Conservation (phyloP, 345 rosid genomes). For the Citrus inodora region DNA sequence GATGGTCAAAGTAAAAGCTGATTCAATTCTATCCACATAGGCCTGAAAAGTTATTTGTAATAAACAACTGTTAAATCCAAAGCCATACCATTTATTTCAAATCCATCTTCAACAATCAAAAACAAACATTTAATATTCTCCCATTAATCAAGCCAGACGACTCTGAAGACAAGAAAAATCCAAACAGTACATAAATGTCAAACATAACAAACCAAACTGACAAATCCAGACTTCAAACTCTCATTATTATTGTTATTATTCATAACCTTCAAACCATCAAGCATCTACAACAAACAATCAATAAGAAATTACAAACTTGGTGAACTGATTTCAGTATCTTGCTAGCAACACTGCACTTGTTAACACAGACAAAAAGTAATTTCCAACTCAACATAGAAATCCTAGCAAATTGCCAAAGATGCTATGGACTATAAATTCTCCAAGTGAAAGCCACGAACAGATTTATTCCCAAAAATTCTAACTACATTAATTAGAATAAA, state of each 20-base stretch:
- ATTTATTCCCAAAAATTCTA: background rate
- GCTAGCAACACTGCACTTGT: background rate
- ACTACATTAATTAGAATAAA: background rate
- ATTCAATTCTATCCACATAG: background rate
- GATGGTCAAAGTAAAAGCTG: conserved; percentile 7
- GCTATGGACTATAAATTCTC: background rate
- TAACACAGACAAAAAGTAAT: background rate
- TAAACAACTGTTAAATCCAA: background rate
- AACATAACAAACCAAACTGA: background rate
- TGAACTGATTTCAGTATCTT: background rate
- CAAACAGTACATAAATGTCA: background rate
- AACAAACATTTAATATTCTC: background rate
- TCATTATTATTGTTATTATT: background rate
- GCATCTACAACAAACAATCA: background rate
- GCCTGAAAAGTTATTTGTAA: conserved; percentile 10
- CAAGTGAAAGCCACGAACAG: background rate
- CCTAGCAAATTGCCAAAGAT: background rate
- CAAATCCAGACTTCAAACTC: background rate
- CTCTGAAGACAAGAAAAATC: background rate
- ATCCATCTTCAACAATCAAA: background rate
- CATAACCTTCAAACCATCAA: background rate
- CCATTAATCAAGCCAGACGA: background rate
- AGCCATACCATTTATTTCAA: background rate
- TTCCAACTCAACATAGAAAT: background rate
- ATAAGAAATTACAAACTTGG: background rate